Conservation (phyloP, 768 basidiomycete species). For the Boletellus sp. region DNA sequence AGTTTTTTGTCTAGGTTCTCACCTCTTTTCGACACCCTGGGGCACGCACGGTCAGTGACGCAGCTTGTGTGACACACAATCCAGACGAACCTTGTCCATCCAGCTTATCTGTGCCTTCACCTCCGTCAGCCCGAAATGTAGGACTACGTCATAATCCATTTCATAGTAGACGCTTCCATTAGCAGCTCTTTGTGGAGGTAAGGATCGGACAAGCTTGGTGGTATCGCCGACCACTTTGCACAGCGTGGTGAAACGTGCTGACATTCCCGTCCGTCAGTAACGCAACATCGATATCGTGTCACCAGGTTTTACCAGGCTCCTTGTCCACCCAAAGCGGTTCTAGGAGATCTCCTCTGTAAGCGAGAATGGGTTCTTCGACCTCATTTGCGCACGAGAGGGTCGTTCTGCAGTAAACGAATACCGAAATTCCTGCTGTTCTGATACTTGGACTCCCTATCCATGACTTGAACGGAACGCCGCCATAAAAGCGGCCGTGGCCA, state of each 20-base stretch:
- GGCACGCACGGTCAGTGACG: not conserved
- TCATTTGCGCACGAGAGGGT: not conserved
- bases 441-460: constrained; percentile 16
- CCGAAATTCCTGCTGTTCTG: constrained; percentile 1
- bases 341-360: constrained; percentile 10
- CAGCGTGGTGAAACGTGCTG: constrained; percentile 7
- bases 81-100: constrained; percentile 31
- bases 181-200: not conserved
- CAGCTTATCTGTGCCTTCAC: constrained; percentile 44
- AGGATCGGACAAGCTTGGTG: not conserved
- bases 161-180: constrained; percentile 11
- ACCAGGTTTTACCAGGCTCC: constrained; percentile 6
- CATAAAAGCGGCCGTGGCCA: not conserved
- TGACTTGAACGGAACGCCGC: not conserved
- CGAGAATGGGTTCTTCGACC: constrained; percentile 4
- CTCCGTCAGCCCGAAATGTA: constrained; percentile 43
- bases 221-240: constrained; percentile 11
- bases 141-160: constrained; percentile 31
- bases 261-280: not conserved
- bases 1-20: not conserved
- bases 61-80: not conserved
- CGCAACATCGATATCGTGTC: not conserved
- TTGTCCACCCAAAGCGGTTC: constrained; percentile 13
- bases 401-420: no score
- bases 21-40: constrained; percentile 7